These are phyloP conservation scores for Abelmoschus esculentus DNA, from an alignment of 345 rosid species.

Conservation along the genomic window DNA sequence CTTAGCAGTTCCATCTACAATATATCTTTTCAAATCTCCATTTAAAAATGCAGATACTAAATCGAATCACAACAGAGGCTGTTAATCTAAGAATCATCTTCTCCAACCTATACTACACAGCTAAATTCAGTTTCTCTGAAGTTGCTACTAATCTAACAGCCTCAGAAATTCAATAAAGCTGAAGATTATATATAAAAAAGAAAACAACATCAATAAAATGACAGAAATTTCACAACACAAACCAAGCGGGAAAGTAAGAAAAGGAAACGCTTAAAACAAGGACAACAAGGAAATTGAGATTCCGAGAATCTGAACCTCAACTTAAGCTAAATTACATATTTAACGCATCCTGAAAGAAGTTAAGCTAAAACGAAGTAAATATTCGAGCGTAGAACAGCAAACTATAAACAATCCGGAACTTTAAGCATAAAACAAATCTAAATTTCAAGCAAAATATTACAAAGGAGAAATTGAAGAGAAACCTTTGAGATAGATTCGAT, in stretches of 20 bases:
- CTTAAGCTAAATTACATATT: background rate
- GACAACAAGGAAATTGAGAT: background rate
- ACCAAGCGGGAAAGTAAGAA: background rate
- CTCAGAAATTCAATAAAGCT: background rate
- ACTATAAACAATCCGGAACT: background rate
- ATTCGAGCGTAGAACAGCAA: background rate
- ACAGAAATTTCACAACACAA: too few species aligned
- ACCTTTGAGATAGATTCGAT: constrained; percentile 10
- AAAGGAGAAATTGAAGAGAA: background rate
- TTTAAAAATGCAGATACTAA: background rate
- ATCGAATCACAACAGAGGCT: background rate
- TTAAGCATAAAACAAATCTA: background rate
- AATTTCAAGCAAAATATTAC: background rate
- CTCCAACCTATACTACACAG: background rate
- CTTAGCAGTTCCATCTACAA: background rate
- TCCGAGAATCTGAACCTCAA: background rate
- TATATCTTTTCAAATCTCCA: background rate
- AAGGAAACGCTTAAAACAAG: background rate
- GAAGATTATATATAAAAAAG: background rate
- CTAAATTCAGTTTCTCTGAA: background rate
- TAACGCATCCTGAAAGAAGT: background rate
- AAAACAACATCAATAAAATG: background rate
- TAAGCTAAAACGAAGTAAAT: background rate
- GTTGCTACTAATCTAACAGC: background rate
- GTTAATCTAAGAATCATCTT: background rate